Base-by-base conservation (phyloP, 371 early-diverging fungal species). In the Mucor irregularis region DNA sequence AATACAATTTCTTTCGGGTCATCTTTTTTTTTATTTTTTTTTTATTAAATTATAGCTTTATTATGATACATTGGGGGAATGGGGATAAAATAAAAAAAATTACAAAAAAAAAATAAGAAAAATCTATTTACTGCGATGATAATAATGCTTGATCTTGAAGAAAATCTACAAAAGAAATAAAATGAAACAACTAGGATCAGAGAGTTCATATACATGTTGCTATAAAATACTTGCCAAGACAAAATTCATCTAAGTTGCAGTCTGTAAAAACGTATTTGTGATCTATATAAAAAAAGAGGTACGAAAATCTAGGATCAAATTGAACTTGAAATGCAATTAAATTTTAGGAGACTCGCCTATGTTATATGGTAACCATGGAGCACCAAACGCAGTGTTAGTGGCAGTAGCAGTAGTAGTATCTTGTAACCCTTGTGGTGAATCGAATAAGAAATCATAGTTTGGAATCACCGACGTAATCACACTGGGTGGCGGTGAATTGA, bases 171-270 rank as follows among this genome's bases (percentile, higher is more conserved):
- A 11, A 45, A 29, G 44, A 19, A 45, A 37, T 19, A 42, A 42
- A 43, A 44, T 3, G 16, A 43, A 45, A 21, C 17, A 7, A 58
- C 59, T 58, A 58, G 59, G 59, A 58, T 58, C 59, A 58, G 46
- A 58, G 31, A 52, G 59, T 39, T 52, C 31, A 43, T 11, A 50
- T 28, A 8, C n/a, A n/a, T 2, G 4, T 13, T 50, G 5, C 10
- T 31, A 28, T n/a, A 43, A 34, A 44, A 49, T 52, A 58, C 59
- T 58, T 58, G 59, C 52, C 59, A 58, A 58, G 58, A 49, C 28
- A 29, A 7, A 51, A 52, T 30, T 44, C 35, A 11, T 11, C 24
- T 26, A 21, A 26, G 24, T 0, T 13, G 25, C 14, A 25, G n/a
- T 31, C 33, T 16, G 33, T 44, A 21, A 45, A 38, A 19, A 24